Evolutionary conservation across 2,329 filamentous ascomycete genomes (phyloP), one percentile per base, ranked within the genome.

Genomic region (Phialemonium atrogriseum): DNA sequence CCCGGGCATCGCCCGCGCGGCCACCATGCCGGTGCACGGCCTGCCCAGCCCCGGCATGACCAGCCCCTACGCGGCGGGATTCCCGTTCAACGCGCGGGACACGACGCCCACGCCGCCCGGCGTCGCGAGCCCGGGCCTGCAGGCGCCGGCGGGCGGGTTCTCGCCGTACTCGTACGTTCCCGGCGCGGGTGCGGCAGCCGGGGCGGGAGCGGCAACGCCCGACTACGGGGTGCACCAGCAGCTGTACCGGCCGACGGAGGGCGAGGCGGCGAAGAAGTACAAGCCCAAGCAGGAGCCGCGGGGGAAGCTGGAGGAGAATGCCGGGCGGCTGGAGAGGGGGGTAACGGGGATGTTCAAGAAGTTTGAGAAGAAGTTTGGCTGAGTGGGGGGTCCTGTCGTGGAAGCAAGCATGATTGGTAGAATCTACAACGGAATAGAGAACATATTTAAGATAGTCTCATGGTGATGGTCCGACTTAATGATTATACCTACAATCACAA

Each of bases 351-450:
- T 86, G 64, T 55, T 87, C 42, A 85, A 80, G 68, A 84, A 79
- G 59, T 69, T 87, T 55, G 82, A 87, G 61, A 85, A 84, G 73
- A 82, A 76, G 51, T 78, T 80, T 57, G 68, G 66, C 0, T 76
- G 46, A 53, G 30, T 10, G 22, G 14, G 4, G 21, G n/a, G n/a
- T n/a, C n/a, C n/a, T n/a, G n/a, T n/a, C n/a, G n/a, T n/a, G n/a
- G n/a, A n/a, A n/a, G n/a, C n/a, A n/a, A n/a, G n/a, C n/a, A n/a
- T n/a, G n/a, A n/a, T n/a, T n/a, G n/a, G n/a, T n/a, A n/a, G n/a
- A n/a, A n/a, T n/a, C n/a, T n/a, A n/a, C n/a, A n/a, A n/a, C n/a
- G n/a, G n/a, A n/a, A n/a, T n/a, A n/a, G n/a, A n/a, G n/a, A n/a
- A n/a, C n/a, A n/a, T n/a, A n/a, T n/a, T n/a, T n/a, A n/a, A n/a